Evolutionary conservation across 2,329 filamentous ascomycete species (phyloP).

Genomic region (Decorospora gaudefroyi): DNA sequence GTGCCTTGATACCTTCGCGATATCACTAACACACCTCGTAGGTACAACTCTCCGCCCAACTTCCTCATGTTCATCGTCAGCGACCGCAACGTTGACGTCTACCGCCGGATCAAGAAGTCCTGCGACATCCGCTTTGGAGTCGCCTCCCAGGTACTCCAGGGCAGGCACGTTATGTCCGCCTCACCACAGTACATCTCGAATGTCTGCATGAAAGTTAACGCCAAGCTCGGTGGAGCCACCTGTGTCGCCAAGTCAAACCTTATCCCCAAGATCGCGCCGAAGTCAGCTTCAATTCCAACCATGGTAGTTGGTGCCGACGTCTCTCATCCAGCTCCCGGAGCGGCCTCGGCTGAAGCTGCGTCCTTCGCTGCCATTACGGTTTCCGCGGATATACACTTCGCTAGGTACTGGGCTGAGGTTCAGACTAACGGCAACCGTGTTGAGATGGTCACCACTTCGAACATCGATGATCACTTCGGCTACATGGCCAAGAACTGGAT

Average conservation of each 20-base stretch:
- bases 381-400: constrained; percentile 70
- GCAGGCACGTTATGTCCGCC: constrained; percentile 68
- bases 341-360: constrained; percentile 50
- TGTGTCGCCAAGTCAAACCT: constrained; percentile 54
- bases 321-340: constrained; percentile 74
- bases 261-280: constrained; percentile 35
- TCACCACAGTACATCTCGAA: constrained; percentile 89
- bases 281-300: constrained; percentile 52
- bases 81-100: constrained; percentile 71
- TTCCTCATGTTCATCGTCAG: constrained; percentile 79
- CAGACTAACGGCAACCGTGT: constrained; percentile 81
- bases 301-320: constrained; percentile 92
- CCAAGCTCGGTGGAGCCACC: constrained; percentile 87
- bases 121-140: constrained; percentile 85
- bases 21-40: constrained; percentile 4
- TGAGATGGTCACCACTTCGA: constrained; percentile 74
- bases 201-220: constrained; percentile 95
- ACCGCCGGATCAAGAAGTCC: constrained; percentile 86
- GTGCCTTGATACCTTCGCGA: neutral
- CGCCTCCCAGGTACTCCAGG: constrained; percentile 80
- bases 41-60: constrained; percentile 64
- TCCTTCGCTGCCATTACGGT: constrained; percentile 89
- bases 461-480: constrained; percentile 68
- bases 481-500: constrained; percentile 70
- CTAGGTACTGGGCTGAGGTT: constrained; percentile 76